Conservation (phyloP, 2,329 filamentous ascomycete species). For the Aphanocladium album region DNA sequence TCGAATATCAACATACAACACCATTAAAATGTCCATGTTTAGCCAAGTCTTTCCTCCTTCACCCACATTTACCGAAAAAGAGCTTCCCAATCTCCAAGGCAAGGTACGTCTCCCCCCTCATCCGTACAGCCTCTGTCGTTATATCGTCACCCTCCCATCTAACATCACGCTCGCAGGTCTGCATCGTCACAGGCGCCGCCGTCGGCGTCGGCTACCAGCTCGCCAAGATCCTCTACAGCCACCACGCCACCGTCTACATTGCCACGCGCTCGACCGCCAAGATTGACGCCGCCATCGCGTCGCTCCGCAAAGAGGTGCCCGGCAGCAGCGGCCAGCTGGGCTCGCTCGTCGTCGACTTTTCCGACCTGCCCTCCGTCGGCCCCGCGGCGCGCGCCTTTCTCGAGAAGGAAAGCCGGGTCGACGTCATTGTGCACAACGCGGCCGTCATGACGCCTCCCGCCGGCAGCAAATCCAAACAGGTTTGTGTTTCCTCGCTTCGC, state of each 20-base stretch:
- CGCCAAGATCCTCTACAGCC: conserved; percentile 44
- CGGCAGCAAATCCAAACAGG: conserved; percentile 25
- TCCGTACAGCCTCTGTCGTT: too few relatives aligned
- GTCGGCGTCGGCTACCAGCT: conserved; percentile 43
- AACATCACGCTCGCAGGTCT: conserved; percentile 29
- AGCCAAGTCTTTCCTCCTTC: neutral
- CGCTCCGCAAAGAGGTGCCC: conserved; percentile 28
- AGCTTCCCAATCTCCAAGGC: conserved; percentile 52
- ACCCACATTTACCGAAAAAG: conserved; percentile 38
- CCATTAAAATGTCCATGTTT: too few relatives aligned
- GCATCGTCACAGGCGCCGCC: neutral
- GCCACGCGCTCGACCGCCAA: conserved; percentile 38
- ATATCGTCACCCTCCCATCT: neutral
- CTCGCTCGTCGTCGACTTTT: conserved; percentile 35
- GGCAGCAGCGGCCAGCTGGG: conserved; percentile 28
- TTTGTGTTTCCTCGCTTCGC: neutral
- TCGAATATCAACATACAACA: too few relatives aligned
- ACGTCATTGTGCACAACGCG: conserved; percentile 33
- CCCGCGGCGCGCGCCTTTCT: conserved; percentile 19
- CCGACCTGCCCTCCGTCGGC: conserved; percentile 24
- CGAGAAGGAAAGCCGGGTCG: conserved; percentile 20
- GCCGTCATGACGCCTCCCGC: conserved; percentile 25
- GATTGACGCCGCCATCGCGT: conserved; percentile 33
- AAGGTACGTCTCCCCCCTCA: conserved; percentile 55
- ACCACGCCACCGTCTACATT: conserved; percentile 45